Percentiles rank a stretch among this genome's conserved stretches.
phyloP scores from a whole-genome alignment of 257 asterid species.

The Solanum piurae region DNA sequence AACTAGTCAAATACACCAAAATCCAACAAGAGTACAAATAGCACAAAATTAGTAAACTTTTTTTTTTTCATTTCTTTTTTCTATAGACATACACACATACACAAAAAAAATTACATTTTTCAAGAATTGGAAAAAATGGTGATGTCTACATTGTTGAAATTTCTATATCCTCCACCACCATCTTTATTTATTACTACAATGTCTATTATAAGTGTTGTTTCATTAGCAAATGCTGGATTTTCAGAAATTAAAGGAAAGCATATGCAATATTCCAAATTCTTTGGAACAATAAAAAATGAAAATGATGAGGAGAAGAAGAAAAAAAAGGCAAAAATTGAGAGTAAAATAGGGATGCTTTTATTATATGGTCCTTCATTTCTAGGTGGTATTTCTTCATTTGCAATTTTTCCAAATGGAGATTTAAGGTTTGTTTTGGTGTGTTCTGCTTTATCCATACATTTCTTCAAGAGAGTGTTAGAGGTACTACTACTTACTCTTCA shows the following conservation, averaged over 20 bases:
- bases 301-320: not conserved
- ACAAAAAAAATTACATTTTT: not conserved
- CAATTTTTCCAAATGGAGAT: slow-evolving; percentile 21
- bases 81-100: not conserved
- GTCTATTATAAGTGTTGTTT: slow-evolving; percentile 11
- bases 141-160: slow-evolving; percentile 2
- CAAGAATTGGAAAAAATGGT: slow-evolving; percentile 3
- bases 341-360: slow-evolving; percentile 55
- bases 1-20: not conserved
- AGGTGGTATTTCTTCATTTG: slow-evolving; percentile 39
- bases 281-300: slow-evolving; percentile 12
- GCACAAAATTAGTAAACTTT: not conserved
- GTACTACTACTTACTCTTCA: slow-evolving; percentile 13
- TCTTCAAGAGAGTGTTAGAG: slow-evolving; percentile 62
- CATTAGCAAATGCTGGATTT: slow-evolving; percentile 16
- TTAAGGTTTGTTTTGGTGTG: slow-evolving; percentile 37
- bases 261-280: slow-evolving; percentile 69
- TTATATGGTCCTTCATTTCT: slow-evolving; percentile 55
- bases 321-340: slow-evolving; percentile 11
- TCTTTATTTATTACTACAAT: slow-evolving; percentile 23
- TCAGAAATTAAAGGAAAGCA: slow-evolving; percentile 46
- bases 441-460: slow-evolving; percentile 43
- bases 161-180: slow-evolving; percentile 24
- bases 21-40: not conserved
- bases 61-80: too few species aligned